Base-by-base conservation (phyloP, 768 basidiomycete genomes). In the Suillus cothurnatus region DNA sequence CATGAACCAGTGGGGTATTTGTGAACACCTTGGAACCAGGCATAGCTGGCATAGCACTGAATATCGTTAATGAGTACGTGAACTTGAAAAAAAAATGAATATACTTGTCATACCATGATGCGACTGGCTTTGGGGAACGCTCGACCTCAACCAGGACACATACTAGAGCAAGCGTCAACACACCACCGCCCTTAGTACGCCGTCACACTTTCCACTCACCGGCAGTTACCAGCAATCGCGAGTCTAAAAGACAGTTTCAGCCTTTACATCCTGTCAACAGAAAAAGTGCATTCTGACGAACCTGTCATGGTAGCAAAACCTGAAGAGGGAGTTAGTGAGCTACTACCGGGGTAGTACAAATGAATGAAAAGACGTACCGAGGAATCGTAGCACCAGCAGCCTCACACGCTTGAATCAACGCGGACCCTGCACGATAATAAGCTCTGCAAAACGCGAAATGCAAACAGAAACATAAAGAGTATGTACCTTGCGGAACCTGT, bases 121-220 rank as follows among this genome's bases (percentile, higher is more conserved):
- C 94, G 39, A 97, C 89, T 26, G 95, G 95, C 81, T 97, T 97
- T 55, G 94, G 95, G 64, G 95, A 94, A 66, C 94, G 86, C 76
- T 95, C 94, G 61, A 99, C 97, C 80, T 99, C 97, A 45, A 99
- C 97, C 59, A 99, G 81, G 81, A 79, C 97, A 99, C 97, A 99
- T 99, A 71, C 96, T 94, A 67, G 6, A 64, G 50, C 50, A 32
- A 57, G 36, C 11, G 53, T 68, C 50, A 70, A 62, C 57, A 56
- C 53, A 52, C 52, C 34, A 41, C 67, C 50, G 28, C 39, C 12
- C 7, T 26, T 26, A n/a, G n/a, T n/a, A 28, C 57, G 64, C 61
- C 53, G 58, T 64, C 34, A 23, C 50, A 57, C 32, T 45, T 38
- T 14, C 9, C 15, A 78, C 90, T 77, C 69, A 93, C 93, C 93